phyloP scores from a whole-genome alignment of 2,329 filamentous ascomycete species.

The Xylaria sp. region DNA sequence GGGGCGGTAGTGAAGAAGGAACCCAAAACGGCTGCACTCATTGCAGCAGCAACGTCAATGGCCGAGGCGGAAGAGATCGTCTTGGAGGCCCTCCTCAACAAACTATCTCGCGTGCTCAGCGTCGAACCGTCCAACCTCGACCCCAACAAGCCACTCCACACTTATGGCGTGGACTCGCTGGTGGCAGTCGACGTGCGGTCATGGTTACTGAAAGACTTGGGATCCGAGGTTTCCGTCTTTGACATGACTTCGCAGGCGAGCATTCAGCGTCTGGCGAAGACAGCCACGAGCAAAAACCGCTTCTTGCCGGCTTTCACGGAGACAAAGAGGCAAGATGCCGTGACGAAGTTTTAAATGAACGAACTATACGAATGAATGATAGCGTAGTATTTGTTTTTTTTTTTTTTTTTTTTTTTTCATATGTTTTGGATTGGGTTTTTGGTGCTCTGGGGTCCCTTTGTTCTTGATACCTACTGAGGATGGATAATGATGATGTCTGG shows the following conservation, averaged over 20 bases:
- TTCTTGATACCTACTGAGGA: too few relatives aligned
- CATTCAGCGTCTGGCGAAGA: slow-evolving; percentile 43
- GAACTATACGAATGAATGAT: neutral
- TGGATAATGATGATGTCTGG: too few relatives aligned
- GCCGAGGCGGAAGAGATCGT: slow-evolving; percentile 42
- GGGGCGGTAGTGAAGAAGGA: slow-evolving; percentile 25
- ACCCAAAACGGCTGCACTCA: slow-evolving; percentile 35
- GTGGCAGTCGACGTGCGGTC: slow-evolving; percentile 44
- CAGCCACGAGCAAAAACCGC: slow-evolving; percentile 43
- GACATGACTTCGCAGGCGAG: slow-evolving; percentile 44
- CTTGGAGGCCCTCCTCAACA: slow-evolving; percentile 44
- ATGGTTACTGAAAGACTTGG: slow-evolving; percentile 45
- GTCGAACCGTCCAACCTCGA: slow-evolving; percentile 43
- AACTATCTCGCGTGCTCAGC: slow-evolving; percentile 43
- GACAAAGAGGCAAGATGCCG: neutral
- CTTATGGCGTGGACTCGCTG: slow-evolving; percentile 46
- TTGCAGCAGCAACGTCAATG: slow-evolving; percentile 40
- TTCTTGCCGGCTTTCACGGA: slow-evolving; percentile 33
- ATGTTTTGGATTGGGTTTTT: too few relatives aligned
- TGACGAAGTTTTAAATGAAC: slow-evolving; percentile 11
- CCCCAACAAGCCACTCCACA: slow-evolving; percentile 38
- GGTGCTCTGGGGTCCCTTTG: too few relatives aligned
- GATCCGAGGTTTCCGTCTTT: slow-evolving; percentile 45
- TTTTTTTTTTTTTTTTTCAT: neutral
- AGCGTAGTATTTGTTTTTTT: neutral